Evolutionary conservation across 163 green algal species (phyloP), one percentile per base, ranked within the genome.

Genomic region (Prototheca stagnorum): DNA sequence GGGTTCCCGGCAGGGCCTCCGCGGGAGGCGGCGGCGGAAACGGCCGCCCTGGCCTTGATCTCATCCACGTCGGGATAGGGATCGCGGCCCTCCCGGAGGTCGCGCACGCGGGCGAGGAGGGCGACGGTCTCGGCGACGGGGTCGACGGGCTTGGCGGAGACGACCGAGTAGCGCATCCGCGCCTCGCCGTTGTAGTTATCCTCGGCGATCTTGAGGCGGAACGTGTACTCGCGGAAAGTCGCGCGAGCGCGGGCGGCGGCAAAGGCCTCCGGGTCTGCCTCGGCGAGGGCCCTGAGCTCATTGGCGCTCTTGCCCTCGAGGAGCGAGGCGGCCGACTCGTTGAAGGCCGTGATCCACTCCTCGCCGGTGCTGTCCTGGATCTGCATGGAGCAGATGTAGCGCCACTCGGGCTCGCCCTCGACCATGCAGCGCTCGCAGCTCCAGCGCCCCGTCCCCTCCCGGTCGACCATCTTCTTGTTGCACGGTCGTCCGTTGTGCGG

Each of bases 401-500:
- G 61, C 59, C 61, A 90, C 35, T 79, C 67, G 6, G 74, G 70
- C 36, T 51, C 33, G 7, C 51, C 61, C 2, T 40, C 47, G 23
- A 39, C n/a, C 27, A 47, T 27, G 50, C 73, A 82, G 9, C 60
- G 46, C 57, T 79, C 61, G 54, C 71, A 80, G 33, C 42, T 65
- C 57, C 54, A 82, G 35, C 27, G 51, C 39, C 62, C 56, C 35
- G 59, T 57, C 5, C 44, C 58, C 4, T 59, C 53, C 31, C 82
- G 48, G 20, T 81, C 63, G 5, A 57, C 59, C 43, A 93, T 42
- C 77, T 97, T 95, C 75, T 97, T 97, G 42, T 88, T 73, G 73
- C 84, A 95, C 39, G 51, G 40, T 21, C 73, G 60, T 12, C 74
- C 67, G 53, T 83, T 81, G 47, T 61, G 72, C 9, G 31, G 44